Conservation (phyloP, 345 rosid species). For the Eucalyptus brandiana region DNA sequence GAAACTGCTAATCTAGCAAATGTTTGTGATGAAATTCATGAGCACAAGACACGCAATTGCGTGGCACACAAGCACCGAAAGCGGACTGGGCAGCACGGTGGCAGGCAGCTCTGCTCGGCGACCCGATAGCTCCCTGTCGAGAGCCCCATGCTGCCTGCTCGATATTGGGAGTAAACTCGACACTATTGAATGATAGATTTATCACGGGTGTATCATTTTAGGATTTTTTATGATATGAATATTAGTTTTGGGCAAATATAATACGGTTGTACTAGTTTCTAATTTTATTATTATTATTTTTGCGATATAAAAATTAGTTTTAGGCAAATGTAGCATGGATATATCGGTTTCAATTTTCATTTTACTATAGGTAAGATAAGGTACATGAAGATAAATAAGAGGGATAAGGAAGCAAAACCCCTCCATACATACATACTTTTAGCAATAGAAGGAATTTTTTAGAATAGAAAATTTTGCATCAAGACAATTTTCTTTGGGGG, state of each 20-base stretch:
- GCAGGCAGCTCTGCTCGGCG: background rate
- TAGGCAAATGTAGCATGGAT: fast-evolving
- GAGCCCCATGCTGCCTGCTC: fast-evolving
- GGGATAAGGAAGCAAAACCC: background rate
- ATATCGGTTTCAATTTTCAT: background rate
- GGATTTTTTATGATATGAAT: fast-evolving
- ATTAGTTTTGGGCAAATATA: background rate
- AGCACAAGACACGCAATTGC: background rate
- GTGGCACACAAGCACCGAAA: background rate
- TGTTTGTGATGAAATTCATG: conserved; percentile 8
- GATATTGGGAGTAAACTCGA: background rate
- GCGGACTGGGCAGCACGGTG: background rate
- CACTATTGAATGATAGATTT: background rate
- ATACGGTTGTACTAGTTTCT: fast-evolving
- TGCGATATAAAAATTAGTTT: fast-evolving
- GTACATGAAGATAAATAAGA: background rate
- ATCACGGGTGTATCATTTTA: fast-evolving
- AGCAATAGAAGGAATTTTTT: background rate
- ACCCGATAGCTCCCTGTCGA: fast-evolving
- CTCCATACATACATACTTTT: background rate
- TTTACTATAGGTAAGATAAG: fast-evolving
- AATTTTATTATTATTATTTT: too few species aligned
- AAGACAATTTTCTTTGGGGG: background rate
- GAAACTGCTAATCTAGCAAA: conserved; percentile 90
- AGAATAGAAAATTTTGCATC: background rate